Evolutionary conservation across 148 eudicot species (phyloP), one percentile per base, ranked within the genome.

Genomic region (Vaccinium corymbosum): DNA sequence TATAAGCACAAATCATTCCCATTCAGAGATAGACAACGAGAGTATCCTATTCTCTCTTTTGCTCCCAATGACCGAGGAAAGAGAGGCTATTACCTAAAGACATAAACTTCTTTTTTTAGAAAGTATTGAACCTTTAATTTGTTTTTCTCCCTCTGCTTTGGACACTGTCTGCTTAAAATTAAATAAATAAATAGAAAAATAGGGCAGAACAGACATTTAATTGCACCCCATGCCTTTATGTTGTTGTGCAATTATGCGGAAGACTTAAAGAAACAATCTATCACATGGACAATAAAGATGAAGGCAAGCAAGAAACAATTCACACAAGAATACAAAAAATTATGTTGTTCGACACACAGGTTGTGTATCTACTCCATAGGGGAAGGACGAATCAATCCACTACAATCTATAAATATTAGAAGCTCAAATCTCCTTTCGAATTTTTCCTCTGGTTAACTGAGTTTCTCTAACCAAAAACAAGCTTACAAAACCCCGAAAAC

Each of bases 11-110:
- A 48, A 46, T 22, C 14, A 16, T 66, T 81, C 7, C 46, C 57
- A 49, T 25, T 64, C 25, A 81, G 55, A 25, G 76, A 81, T 50
- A 25, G 55, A 66, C 42, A 66, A 64, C 49, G 38, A 66, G 35
- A 66, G 72, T 12, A 66, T 81, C 76, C 13, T 25, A 48, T 81
- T 81, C 83, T 66, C 75, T 16, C 29, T n/a, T 81, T 81, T 5
- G 46, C 16, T 51, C 83, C 83, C 83, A 49, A 81, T 25, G n/a
- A 11, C 74, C 62, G 75, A 66, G 74, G 80, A 66, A 81, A 66
- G 76, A 81, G 83, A 64, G 83, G 83, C 17, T 81, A 66, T 81
- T 66, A 66, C 22, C 14, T 4, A 59, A 66, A 66, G 72, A 12
- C 35, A 27, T 32, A 11, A 25, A 25, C 35, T 19, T 19, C 25